Evolutionary conservation across 768 basidiomycete species (phyloP), one percentile per base, ranked within the genome.

Genomic region (Coprinopsis marcescibilis): DNA sequence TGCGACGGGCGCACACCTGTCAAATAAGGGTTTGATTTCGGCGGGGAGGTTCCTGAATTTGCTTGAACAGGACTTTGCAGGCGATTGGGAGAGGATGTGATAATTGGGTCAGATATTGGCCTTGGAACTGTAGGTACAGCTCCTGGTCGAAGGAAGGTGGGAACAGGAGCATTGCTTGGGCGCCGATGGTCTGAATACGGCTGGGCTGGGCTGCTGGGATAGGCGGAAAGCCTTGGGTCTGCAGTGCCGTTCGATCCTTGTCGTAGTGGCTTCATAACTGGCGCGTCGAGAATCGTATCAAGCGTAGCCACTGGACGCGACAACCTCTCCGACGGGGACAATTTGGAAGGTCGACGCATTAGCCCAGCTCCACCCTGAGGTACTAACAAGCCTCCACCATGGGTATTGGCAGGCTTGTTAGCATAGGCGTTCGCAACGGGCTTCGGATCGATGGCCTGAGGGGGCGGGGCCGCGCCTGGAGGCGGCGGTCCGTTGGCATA

Each of bases 401-500:
- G 42, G 29, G 58, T 59, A 33, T 60, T 60, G 15, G 46, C 45
- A 32, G 30, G 30, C 24, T 43, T 43, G 6, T 4, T 15, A 23
- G 17, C 4, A 32, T n/a, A 8, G 29, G 8, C 8, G n/a, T 32
- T 8, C 8, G 29, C 29, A 8, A 32, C 29, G 35, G 35, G 11
- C 17, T 37, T 13, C 26, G 26, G 11, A 14, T 10, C 4, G 41
- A 11, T 27, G 41, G 24, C 7, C 11, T 54, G 39, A 14, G 62
- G 55, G 21, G 64, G 49, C 56, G 57, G 47, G 55, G 59, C 19
- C 33, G 49, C 38, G 53, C 58, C 47, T 15, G 61, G 45, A 55
- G 81, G 65, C n/a, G 74, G 69, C 6, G 82, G 79, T 3, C 72
- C 76, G 45, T 84, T 80, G 2, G 90, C 77, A 64, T 80, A 97